Percentiles rank a stretch among this genome's conserved stretches.
Conservation (phyloP, 345 rosid species). For the Atalantia buxifolia region DNA sequence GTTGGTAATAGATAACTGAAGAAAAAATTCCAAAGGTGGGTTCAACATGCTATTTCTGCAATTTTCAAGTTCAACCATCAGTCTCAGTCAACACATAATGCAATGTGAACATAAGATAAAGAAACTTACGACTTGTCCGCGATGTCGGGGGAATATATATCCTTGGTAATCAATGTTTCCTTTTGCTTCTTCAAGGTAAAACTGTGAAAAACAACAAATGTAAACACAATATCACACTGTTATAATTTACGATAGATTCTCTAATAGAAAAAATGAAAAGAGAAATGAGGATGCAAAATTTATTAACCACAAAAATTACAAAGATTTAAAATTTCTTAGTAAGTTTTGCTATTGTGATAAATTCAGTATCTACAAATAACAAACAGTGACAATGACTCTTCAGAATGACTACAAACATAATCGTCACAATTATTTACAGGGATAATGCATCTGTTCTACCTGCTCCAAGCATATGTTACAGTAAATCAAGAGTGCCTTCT, state of each 20-base stretch:
- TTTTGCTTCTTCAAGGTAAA: constrained; percentile 90
- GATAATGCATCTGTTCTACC: neutral
- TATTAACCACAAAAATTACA: neutral
- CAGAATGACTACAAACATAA: neutral
- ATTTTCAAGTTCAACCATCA: neutral
- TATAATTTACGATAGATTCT: neutral
- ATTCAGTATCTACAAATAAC: neutral
- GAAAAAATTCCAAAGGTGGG: neutral
- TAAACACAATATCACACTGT: neutral
- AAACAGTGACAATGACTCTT: neutral
- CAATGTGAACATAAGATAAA: constrained; percentile 1
- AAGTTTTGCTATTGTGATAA: neutral
- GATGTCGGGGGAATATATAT: constrained; percentile 71
- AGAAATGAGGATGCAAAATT: neutral
- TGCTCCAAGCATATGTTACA: neutral
- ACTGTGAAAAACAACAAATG: constrained; percentile 31
- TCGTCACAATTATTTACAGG: neutral
- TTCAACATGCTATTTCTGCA: neutral
- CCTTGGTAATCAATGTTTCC: constrained; percentile 87
- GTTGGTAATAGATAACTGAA: neutral
- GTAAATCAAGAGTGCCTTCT: neutral
- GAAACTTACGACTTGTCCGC: constrained; percentile 70
- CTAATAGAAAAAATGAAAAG: too few relatives aligned
- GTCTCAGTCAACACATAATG: neutral
- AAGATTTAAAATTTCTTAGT: neutral